Conservation (phyloP, 108 stramenopile genomes). For the Pseudonitzschia pungens region DNA sequence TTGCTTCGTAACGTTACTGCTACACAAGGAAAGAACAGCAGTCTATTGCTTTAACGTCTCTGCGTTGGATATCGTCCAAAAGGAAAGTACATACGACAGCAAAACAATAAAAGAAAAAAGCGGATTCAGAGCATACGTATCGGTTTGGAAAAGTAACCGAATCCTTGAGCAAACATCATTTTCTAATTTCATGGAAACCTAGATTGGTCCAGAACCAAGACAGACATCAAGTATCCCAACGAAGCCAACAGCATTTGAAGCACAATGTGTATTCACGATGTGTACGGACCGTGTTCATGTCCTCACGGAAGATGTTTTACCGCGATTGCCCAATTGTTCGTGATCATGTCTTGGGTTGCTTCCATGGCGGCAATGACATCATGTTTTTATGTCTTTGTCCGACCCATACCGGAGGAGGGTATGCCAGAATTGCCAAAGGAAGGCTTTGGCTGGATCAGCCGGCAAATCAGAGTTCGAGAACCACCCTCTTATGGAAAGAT, state of each 20-base stretch:
- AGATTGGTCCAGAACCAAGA: background rate
- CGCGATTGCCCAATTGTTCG: conserved; percentile 34
- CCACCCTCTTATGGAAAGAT: conserved; percentile 19
- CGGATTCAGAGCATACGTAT: no score
- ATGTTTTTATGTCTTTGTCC: conserved; percentile 37
- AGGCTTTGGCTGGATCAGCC: conserved; percentile 38
- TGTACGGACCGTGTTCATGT: conserved; percentile 45
- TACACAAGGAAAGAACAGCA: no score
- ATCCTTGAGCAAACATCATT: no score
- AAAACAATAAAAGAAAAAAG: no score
- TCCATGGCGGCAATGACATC: conserved; percentile 15
- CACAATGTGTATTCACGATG: conserved; percentile 41
- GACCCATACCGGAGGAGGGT: conserved; percentile 38
- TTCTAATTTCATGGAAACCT: no score
- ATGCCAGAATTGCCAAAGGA: conserved; percentile 27
- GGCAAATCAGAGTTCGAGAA: conserved; percentile 26
- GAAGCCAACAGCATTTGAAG: background rate
- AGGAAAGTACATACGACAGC: no score
- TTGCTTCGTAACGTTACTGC: no score
- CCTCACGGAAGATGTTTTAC: conserved; percentile 48
- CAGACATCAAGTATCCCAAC: background rate
- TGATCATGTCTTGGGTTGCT: conserved; percentile 24
- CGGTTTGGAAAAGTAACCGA: no score
- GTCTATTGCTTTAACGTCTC: no score
- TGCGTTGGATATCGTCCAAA: no score